Base-by-base conservation (phyloP, 176 grass and related monocot genomes). In the Cymbopogon citratus region DNA sequence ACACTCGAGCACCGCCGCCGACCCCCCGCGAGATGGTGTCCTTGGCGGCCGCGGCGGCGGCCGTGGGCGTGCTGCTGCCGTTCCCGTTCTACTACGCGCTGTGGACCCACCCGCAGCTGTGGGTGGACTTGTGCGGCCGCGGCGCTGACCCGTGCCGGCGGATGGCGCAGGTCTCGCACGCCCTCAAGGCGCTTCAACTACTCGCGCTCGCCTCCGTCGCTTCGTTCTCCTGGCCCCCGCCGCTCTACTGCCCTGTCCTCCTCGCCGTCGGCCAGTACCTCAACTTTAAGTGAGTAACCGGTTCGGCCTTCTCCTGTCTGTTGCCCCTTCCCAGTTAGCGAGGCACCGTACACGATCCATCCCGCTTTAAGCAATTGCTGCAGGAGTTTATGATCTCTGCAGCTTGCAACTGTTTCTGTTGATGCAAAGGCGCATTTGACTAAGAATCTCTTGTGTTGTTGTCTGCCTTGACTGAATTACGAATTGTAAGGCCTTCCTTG, bases 131-230 rank as follows among this genome's bases (percentile, higher is more conserved):
- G 29, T 95, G 96, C 85, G 87, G 92, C 67, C 67, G 66, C 56
- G 76, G 90, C 69, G 85, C 40, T 16, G 91, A 99, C 82, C 91
- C 91, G 11, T 95, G 90, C 79, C 92, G 25, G 73, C 91, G 89
- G 38, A 99, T 99, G 96, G 89, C 96, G 49, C 96, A 91, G 82
- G 85, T 99, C 74, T 82, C 96, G 29, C 96, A 99, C 87, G 73
- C 44, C 68, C 48, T 99, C 72, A 99, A 99, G 89, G 91, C 77
- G 29, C 61, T 93, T 13, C 92, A 99, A 80, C 86, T 95, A 68
- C 67, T 91, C 79, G 74, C 92, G 46, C 83, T 95, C 80, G 77
- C 90, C 73, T 98, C 96, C 69, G 90, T 98, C 59, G 79, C 92
- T 21, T 74, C 85, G 39, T 84, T 91, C 82, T 95, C 87, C 61